phyloP scores from a whole-genome alignment of 2,329 filamentous ascomycete species.

The Diaporthe nobilis region DNA sequence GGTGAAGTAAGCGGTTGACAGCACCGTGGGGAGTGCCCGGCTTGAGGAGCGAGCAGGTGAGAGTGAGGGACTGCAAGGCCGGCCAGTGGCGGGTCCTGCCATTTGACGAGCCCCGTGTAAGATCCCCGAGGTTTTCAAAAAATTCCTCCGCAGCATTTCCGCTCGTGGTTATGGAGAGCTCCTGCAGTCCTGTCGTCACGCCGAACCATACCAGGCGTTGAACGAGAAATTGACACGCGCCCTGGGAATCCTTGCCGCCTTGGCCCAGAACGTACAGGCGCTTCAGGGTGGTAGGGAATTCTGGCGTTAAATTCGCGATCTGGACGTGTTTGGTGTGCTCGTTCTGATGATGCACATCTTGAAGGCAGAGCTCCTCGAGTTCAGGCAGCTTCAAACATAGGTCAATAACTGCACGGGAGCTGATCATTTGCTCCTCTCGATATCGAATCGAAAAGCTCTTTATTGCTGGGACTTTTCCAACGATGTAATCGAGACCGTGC shows the following conservation, averaged over 20 bases:
- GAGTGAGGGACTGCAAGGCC: background rate
- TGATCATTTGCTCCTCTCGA: background rate
- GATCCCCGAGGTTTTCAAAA: background rate
- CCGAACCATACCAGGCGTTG: background rate
- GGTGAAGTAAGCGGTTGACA: background rate
- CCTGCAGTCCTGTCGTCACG: background rate
- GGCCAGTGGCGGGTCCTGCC: background rate
- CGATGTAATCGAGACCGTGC: background rate
- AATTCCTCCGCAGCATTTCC: background rate
- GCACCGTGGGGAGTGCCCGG: background rate
- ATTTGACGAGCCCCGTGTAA: background rate
- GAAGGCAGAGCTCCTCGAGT: constrained; percentile 2
- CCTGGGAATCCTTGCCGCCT: background rate
- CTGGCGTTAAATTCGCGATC: background rate
- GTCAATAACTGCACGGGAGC: background rate
- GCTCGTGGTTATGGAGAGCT: constrained; percentile 7
- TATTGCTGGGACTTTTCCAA: background rate
- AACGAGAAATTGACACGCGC: background rate
- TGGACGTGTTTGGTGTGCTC: background rate
- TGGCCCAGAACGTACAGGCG: background rate
- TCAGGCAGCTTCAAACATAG: background rate
- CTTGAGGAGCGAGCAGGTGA: background rate
- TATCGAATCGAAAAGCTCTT: background rate
- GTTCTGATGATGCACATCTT: background rate
- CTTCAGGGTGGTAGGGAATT: background rate